Conservation (phyloP, 495 filamentous ascomycete species). For the Penicillium atrosanguineum region DNA sequence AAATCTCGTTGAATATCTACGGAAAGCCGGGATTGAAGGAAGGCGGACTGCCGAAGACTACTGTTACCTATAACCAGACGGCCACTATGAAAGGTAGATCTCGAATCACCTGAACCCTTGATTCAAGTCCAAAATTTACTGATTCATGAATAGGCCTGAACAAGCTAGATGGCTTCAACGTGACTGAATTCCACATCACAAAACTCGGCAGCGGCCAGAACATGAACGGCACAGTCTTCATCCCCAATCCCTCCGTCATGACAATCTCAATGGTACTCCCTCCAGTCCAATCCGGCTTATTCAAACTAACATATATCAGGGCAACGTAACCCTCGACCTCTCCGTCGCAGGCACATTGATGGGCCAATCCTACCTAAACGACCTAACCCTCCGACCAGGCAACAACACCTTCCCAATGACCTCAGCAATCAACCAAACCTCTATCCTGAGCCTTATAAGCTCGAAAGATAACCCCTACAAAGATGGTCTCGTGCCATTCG, state of each 20-base stretch:
- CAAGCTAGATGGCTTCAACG: slow-evolving; percentile 56
- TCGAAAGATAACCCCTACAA: slow-evolving; percentile 41
- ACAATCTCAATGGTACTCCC: slow-evolving; percentile 57
- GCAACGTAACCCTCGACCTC: slow-evolving; percentile 63
- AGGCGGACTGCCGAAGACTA: slow-evolving; percentile 45
- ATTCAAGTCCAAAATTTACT: neutral
- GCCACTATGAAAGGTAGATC: slow-evolving; percentile 54
- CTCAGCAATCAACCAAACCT: slow-evolving; percentile 49
- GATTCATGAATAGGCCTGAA: slow-evolving; percentile 49
- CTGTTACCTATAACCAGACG: slow-evolving; percentile 55
- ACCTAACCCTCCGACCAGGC: slow-evolving; percentile 60
- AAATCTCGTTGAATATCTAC: slow-evolving; percentile 56
- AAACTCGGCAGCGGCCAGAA: slow-evolving; percentile 50
- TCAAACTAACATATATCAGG: slow-evolving; percentile 37
- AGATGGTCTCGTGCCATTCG: slow-evolving; percentile 57
- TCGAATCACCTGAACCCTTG: neutral
- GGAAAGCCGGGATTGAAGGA: slow-evolving; percentile 55
- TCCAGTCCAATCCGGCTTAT: neutral
- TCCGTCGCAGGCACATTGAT: slow-evolving; percentile 48
- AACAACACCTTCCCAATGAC: slow-evolving; percentile 56
- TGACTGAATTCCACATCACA: slow-evolving; percentile 50
- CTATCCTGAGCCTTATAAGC: slow-evolving; percentile 42
- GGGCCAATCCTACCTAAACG: slow-evolving; percentile 54
- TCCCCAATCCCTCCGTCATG: slow-evolving; percentile 70
- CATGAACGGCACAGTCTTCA: slow-evolving; percentile 59